phyloP scores from a whole-genome alignment of 257 asterid species.

The Perilla frutescens region DNA sequence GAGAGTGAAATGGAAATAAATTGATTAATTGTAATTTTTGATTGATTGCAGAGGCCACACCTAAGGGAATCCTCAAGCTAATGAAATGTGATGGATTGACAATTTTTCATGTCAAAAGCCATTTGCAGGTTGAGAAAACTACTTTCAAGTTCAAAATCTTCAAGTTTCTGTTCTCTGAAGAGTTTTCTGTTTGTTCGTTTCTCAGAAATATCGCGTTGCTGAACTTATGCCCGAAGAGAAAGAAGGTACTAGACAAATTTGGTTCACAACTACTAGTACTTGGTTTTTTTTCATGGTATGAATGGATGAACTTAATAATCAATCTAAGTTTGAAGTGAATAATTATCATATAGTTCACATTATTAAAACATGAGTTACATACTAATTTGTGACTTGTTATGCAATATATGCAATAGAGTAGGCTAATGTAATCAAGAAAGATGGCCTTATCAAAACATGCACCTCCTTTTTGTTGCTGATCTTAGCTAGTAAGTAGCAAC shows the following conservation, averaged over 20 bases:
- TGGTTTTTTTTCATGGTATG: not conserved
- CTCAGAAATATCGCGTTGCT: conserved; percentile 49
- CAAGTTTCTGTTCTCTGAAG: not conserved
- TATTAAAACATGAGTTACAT: not conserved
- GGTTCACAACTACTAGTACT: not conserved
- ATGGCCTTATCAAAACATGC: too few relatives aligned
- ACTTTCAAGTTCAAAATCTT: not conserved
- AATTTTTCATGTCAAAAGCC: conserved; percentile 62
- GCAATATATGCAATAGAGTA: too few relatives aligned
- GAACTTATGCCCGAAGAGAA: conserved; percentile 26
- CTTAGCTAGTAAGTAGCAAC: too few relatives aligned
- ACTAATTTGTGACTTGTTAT: too few relatives aligned
- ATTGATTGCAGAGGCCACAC: conserved; percentile 56
- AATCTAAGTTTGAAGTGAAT: too few relatives aligned
- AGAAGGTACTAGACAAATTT: conserved; percentile 34
- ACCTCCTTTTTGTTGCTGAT: not conserved
- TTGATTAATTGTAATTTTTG: not conserved
- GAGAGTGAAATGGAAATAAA: not conserved
- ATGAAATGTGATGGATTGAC: conserved; percentile 59
- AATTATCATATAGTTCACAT: not conserved
- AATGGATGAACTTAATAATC: not conserved
- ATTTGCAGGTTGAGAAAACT: conserved; percentile 45
- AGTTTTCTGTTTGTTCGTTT: not conserved
- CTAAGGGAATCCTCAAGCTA: conserved; percentile 55
- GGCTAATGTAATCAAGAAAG: too few relatives aligned